These are phyloP conservation scores for Aspergillus kassunensis DNA, from an alignment of 495 filamentous ascomycete species.

Conservation along the genomic window DNA sequence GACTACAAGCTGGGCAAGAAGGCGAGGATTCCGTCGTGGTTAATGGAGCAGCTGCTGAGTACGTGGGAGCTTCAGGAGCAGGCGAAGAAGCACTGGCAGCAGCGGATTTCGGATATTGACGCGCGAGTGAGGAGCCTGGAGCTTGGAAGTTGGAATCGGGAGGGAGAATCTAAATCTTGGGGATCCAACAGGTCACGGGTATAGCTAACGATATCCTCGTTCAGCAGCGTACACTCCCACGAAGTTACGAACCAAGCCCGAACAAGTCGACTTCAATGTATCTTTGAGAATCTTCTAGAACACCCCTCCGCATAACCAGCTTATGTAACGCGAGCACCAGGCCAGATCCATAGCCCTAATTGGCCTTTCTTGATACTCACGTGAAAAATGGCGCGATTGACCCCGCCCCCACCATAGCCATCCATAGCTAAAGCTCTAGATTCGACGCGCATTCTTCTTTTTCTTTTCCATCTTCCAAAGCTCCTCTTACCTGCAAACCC, in stretches of 20 bases:
- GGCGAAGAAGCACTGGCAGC: slow-evolving; percentile 42
- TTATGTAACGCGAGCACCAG: not conserved
- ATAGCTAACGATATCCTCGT: too few species aligned
- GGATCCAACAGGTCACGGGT: too few species aligned
- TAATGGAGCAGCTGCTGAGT: slow-evolving; percentile 59
- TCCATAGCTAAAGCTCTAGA: not conserved
- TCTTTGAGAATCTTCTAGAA: too few species aligned
- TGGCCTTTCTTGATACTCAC: not conserved
- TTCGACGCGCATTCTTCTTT: not conserved
- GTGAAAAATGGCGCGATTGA: not conserved
- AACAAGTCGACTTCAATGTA: too few species aligned
- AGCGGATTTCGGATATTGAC: slow-evolving; percentile 53
- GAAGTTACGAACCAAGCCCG: too few species aligned
- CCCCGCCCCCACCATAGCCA: slow-evolving; percentile 5
- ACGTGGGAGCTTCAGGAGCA: slow-evolving; percentile 67
- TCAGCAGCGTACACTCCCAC: too few species aligned
- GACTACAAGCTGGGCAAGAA: slow-evolving; percentile 63
- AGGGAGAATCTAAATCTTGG: slow-evolving; percentile 24
- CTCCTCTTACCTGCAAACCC: too few species aligned
- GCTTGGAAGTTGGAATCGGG: slow-evolving; percentile 68
- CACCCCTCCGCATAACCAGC: not conserved
- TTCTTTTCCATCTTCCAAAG: not conserved
- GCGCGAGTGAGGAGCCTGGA: slow-evolving; percentile 58
- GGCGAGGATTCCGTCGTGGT: slow-evolving; percentile 58
- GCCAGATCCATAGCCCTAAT: not conserved